Evolutionary conservation across 139 green algal genomes (phyloP).

Genomic region (Chlamydomonas schloesseri): DNA sequence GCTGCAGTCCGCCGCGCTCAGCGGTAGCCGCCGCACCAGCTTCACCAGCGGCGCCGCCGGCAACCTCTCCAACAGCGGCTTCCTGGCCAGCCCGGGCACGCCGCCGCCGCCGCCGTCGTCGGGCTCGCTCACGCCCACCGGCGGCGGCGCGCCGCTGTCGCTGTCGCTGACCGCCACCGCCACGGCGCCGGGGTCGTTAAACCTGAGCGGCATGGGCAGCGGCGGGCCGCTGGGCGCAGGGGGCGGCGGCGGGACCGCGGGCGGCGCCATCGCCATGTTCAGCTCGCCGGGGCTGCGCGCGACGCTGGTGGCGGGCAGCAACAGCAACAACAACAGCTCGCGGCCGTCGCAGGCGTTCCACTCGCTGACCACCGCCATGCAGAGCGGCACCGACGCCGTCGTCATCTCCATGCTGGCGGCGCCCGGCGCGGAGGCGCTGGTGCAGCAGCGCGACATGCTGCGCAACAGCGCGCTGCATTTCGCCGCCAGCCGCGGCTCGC

Average conservation of each 20-base stretch:
- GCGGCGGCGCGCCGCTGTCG: too few relatives aligned
- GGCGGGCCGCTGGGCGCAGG: too few relatives aligned
- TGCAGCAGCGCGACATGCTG: conserved; percentile 42
- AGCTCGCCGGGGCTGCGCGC: too few relatives aligned
- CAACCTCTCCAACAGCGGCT: background rate
- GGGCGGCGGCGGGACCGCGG: too few relatives aligned
- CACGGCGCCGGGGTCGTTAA: too few relatives aligned
- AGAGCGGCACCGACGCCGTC: background rate
- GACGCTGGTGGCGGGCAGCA: background rate
- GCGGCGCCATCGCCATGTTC: too few relatives aligned
- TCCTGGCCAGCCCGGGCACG: background rate
- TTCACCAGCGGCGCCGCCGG: background rate
- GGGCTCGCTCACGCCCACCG: background rate
- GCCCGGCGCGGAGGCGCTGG: conserved; percentile 2
- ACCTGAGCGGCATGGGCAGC: too few relatives aligned
- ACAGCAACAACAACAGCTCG: background rate
- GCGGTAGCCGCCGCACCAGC: conserved; percentile 9
- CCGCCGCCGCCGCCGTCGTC: background rate
- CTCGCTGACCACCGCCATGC: conserved; percentile 1
- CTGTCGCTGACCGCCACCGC: too few relatives aligned
- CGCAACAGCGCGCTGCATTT: conserved; percentile 33
- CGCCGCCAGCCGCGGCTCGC: background rate
- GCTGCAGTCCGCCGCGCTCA: background rate
- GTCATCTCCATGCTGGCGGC: conserved; percentile 6
- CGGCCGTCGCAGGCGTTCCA: conserved; percentile 34